phyloP scores from a whole-genome alignment of 768 basidiomycete genomes.

The Collybia mongolica region DNA sequence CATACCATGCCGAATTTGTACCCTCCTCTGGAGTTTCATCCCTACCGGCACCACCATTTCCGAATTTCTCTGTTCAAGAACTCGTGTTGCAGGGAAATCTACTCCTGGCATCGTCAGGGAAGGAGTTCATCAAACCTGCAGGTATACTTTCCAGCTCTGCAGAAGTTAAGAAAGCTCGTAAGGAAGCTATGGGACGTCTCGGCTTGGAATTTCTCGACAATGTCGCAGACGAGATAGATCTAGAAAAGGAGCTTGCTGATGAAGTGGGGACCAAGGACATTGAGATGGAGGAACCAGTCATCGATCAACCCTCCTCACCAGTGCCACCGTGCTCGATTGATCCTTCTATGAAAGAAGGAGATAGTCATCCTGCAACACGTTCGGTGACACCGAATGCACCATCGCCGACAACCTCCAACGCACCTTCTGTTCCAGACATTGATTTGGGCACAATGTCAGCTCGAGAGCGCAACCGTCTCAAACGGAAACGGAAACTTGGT shows the following conservation, averaged over 20 bases:
- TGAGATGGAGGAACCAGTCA: conserved; percentile 32
- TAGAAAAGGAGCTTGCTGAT: conserved; percentile 77
- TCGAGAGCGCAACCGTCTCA: conserved; percentile 90
- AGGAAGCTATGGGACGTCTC: conserved; percentile 84
- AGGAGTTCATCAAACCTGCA: conserved; percentile 79
- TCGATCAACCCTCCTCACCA: conserved; percentile 38
- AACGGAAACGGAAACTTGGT: conserved; percentile 90
- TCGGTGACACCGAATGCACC: conserved; percentile 48
- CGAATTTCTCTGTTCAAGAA: conserved; percentile 73
- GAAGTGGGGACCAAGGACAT: conserved; percentile 46
- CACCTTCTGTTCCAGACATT: conserved; percentile 37
- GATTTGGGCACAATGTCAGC: conserved; percentile 72
- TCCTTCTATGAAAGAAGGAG: conserved; percentile 34
- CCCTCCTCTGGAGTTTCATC: conserved; percentile 21
- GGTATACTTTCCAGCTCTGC: conserved; percentile 70
- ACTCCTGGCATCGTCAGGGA: conserved; percentile 89
- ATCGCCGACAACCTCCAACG: conserved; percentile 49
- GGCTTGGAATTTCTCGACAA: conserved; percentile 85
- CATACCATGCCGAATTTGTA: conserved; percentile 34
- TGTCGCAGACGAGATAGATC: conserved; percentile 80
- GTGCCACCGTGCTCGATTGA: conserved; percentile 43
- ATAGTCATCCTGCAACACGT: conserved; percentile 34
- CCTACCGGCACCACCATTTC: conserved; percentile 54
- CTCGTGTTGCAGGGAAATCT: conserved; percentile 75
- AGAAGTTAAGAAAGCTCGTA: conserved; percentile 85